These are phyloP conservation scores for Boletus bicolor DNA, from an alignment of 768 basidiomycete genomes.

Conservation along the genomic window DNA sequence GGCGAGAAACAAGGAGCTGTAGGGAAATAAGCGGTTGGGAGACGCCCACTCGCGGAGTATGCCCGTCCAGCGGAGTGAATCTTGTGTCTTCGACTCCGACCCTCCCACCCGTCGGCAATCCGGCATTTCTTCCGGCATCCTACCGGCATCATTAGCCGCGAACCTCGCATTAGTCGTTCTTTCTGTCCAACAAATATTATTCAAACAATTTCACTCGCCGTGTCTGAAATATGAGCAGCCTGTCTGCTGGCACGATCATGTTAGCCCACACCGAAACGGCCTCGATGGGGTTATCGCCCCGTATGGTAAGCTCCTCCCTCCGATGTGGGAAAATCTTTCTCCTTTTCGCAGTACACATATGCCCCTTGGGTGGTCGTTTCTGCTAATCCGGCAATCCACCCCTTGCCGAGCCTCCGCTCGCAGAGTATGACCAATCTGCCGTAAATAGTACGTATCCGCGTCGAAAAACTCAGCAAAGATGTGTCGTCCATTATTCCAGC, in stretches of 20 bases:
- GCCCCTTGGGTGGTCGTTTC: too few relatives aligned
- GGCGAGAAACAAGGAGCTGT: conserved; percentile 18
- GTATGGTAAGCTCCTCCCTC: background rate
- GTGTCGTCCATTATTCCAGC: conserved; percentile 12
- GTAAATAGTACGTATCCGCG: conserved; percentile 15
- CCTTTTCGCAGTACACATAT: background rate
- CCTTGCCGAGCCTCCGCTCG: too few relatives aligned
- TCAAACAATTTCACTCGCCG: background rate
- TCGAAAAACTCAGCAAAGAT: conserved; percentile 7
- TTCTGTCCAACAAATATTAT: background rate
- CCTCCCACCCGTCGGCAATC: conserved; percentile 13
- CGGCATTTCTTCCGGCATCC: conserved; percentile 24
- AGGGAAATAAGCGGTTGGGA: conserved; percentile 31
- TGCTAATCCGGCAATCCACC: too few relatives aligned
- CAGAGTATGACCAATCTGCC: too few relatives aligned
- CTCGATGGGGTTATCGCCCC: background rate
- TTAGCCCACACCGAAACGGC: background rate
- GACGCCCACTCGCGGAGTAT: conserved; percentile 34
- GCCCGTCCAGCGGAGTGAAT: conserved; percentile 28
- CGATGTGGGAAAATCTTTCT: background rate
- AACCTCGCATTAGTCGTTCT: conserved; percentile 19
- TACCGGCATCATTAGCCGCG: conserved; percentile 27
- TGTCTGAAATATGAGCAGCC: too few relatives aligned
- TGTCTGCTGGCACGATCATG: background rate
- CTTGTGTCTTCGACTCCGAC: conserved; percentile 28